These are phyloP conservation scores for Histomonas meleagridis DNA, from an alignment of 208 protist species.

Conservation along the genomic window DNA sequence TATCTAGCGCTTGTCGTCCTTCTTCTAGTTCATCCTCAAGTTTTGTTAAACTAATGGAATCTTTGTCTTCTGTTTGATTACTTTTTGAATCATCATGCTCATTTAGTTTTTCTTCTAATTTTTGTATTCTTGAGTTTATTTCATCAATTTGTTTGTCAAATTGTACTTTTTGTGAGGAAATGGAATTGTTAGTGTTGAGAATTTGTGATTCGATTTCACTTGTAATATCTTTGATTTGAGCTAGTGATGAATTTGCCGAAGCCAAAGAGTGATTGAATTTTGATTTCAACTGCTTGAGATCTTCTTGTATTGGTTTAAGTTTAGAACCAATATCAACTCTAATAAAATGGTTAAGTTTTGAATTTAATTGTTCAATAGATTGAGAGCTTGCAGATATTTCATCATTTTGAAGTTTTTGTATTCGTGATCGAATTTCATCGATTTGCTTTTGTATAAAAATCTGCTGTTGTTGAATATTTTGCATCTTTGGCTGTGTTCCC, in stretches of 20 bases:
- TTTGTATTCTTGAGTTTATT: background rate
- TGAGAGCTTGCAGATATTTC: background rate
- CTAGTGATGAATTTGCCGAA: background rate
- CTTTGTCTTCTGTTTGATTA: background rate
- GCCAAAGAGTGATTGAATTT: background rate
- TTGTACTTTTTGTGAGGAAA: background rate
- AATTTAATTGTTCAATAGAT: background rate
- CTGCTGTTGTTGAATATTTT: background rate
- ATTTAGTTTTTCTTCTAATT: background rate
- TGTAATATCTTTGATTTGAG: background rate
- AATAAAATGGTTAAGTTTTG: background rate
- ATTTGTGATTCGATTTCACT: background rate
- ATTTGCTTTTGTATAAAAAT: background rate
- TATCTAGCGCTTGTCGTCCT: background rate
- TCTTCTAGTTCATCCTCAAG: background rate
- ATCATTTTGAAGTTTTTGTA: background rate
- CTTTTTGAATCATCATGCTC: background rate
- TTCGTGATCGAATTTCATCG: background rate
- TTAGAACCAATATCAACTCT: background rate
- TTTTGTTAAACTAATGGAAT: too few relatives aligned
- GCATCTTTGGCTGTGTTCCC: background rate
- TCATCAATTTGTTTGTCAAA: background rate
- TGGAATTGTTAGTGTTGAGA: too few relatives aligned
- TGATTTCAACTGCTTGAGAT: background rate
- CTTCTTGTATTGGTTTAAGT: constrained; percentile 3